Evolutionary conservation across 2,329 filamentous ascomycete genomes (phyloP).

Genomic region (Diaporthe velutina): DNA sequence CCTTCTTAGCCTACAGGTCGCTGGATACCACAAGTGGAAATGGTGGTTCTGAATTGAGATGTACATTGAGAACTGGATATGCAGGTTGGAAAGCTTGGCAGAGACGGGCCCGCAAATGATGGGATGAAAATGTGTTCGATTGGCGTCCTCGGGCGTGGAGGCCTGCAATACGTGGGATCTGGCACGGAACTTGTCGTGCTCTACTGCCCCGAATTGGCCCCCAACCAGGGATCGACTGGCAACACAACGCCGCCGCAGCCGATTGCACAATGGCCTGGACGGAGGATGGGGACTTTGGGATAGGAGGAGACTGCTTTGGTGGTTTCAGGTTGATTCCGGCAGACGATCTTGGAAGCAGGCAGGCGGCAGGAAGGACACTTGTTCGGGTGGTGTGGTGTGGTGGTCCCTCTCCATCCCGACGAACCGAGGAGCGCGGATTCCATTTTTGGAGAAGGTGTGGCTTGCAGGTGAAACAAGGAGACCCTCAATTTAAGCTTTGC

Average conservation of each 20-base stretch:
- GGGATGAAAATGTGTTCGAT: not conserved
- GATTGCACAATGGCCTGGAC: not conserved
- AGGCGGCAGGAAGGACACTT: conserved; percentile 1
- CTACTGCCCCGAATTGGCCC: not conserved
- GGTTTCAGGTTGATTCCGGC: conserved; percentile 14
- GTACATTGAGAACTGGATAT: not conserved
- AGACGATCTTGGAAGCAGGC: not conserved
- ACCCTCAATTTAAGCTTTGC: conserved; percentile 29
- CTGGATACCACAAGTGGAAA: not conserved
- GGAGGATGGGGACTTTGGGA: not conserved
- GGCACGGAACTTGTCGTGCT: too few species aligned
- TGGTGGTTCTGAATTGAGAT: not conserved
- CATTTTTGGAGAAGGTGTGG: conserved; percentile 29
- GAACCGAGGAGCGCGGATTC: conserved; percentile 9
- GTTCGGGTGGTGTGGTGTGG: too few species aligned
- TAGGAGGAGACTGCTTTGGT: not conserved
- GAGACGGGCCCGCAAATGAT: conserved; percentile 5
- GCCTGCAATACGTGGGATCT: not conserved
- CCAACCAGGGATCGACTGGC: not conserved
- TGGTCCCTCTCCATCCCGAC: not conserved
- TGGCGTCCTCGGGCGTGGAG: not conserved
- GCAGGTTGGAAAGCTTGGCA: conserved; percentile 20
- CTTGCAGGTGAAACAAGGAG: conserved; percentile 29
- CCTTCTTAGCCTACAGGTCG: not conserved
- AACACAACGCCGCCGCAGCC: not conserved